Conservation (phyloP, 177 flowering plant genomes). For the Vitis hybrid region DNA sequence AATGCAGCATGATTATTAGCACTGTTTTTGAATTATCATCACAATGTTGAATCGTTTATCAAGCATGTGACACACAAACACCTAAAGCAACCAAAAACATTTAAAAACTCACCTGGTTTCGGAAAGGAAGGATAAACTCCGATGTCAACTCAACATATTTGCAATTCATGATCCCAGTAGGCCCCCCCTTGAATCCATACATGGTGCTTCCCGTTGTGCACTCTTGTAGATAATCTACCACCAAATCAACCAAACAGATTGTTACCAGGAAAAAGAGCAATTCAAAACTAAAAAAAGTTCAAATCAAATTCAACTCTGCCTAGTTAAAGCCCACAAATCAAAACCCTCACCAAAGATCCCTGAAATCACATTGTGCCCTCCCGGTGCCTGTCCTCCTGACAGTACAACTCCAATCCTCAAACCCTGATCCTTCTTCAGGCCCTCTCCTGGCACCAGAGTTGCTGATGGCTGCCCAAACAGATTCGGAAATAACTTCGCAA, state of each 20-base stretch:
- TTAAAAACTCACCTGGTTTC: constrained; percentile 73
- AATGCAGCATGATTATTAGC: too few species aligned
- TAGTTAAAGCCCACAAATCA: too few species aligned
- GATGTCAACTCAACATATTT: constrained; percentile 73
- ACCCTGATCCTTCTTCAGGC: constrained; percentile 27
- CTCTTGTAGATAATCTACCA: constrained; percentile 86
- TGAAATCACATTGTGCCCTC: constrained; percentile 97
- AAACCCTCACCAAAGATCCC: constrained; percentile 69
- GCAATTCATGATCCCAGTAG: constrained; percentile 97
- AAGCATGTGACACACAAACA: too few species aligned
- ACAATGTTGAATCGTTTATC: too few species aligned
- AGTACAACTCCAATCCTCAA: constrained; percentile 91
- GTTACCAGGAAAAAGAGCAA: neutral
- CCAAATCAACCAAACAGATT: too few species aligned
- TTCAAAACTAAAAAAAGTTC: neutral
- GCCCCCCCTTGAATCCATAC: constrained; percentile 95
- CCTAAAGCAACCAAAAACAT: too few species aligned
- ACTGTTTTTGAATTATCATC: too few species aligned
- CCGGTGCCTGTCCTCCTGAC: constrained; percentile 99
- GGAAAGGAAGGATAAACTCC: constrained; percentile 82
- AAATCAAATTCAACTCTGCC: neutral
- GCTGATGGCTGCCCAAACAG: constrained; percentile 89
- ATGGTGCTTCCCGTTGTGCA: constrained; percentile 70
- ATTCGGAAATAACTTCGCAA: constrained; percentile 82
- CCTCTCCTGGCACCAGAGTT: constrained; percentile 50